Evolutionary conservation across 2,329 filamentous ascomycete species (phyloP).

Genomic region (Fusarium paranaense): DNA sequence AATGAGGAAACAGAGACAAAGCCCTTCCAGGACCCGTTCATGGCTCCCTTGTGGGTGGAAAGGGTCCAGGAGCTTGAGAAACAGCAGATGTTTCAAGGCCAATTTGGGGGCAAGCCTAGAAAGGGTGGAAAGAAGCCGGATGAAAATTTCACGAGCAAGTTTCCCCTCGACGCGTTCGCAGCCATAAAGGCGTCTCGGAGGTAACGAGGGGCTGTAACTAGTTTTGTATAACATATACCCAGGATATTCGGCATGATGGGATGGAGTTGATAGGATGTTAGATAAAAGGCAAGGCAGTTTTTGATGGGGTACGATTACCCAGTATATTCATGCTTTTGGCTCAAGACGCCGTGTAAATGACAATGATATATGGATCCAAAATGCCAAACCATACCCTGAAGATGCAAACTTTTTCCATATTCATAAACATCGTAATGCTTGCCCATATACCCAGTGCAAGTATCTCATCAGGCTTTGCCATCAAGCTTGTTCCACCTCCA

Average conservation of each 20-base stretch:
- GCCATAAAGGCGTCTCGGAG: background rate
- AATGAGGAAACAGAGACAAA: background rate
- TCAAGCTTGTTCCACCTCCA: conserved; percentile 14
- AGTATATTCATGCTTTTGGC: conserved; percentile 23
- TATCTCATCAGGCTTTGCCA: background rate
- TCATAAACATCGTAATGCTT: conserved; percentile 1
- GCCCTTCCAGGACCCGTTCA: conserved; percentile 25
- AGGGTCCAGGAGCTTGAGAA: background rate
- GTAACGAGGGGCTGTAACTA: background rate
- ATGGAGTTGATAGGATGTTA: conserved; percentile 11
- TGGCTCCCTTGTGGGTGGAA: conserved; percentile 9
- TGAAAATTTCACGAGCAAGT: background rate
- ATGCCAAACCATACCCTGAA: background rate
- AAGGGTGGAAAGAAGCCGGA: background rate
- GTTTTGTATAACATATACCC: conserved; percentile 21
- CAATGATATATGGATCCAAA: conserved; percentile 14
- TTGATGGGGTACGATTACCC: background rate
- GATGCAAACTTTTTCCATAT: background rate
- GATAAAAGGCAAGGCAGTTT: background rate
- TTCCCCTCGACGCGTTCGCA: background rate
- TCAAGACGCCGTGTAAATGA: conserved; percentile 4
- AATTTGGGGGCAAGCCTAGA: background rate
- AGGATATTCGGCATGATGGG: background rate
- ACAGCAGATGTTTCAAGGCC: background rate
- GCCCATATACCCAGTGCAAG: background rate